Conservation (phyloP, 345 rosid species). For the Punica granatum region DNA sequence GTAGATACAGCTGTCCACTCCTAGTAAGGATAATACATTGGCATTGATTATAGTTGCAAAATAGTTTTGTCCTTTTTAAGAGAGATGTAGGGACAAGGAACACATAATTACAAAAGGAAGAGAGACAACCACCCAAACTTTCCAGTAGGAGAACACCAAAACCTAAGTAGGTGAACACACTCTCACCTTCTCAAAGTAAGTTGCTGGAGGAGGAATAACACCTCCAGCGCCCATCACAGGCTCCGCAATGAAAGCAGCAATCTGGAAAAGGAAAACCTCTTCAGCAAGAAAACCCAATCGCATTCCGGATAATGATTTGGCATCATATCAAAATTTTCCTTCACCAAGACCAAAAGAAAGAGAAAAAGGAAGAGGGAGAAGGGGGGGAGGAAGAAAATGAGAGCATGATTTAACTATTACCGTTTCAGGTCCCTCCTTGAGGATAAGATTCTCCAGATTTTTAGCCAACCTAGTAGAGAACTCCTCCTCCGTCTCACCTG, state of each 20-base stretch:
- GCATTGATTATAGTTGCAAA: too few species aligned
- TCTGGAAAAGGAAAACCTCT: slow-evolving; percentile 30
- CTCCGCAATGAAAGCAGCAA: slow-evolving; percentile 95
- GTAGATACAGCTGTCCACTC: not conserved
- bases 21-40: not conserved
- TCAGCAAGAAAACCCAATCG: not conserved
- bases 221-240: slow-evolving; percentile 99
- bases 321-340: not conserved
- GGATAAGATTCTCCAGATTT: slow-evolving; percentile 76
- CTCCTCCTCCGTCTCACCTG: slow-evolving; percentile 95
- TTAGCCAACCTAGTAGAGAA: slow-evolving; percentile 86
- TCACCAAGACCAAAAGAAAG: not conserved
- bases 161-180: not conserved
- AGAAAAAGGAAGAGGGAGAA: not conserved
- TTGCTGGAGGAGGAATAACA: slow-evolving; percentile 90
- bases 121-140: not conserved
- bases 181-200: slow-evolving; percentile 91
- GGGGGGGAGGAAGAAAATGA: not conserved
- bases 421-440: slow-evolving; percentile 96
- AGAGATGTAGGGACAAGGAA: too few species aligned
- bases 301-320: not conserved
- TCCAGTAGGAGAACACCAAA: not conserved
- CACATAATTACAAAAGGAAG: not conserved
- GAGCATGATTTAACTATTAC: slow-evolving; percentile 25
- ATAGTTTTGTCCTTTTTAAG: too few species aligned